Conservation (phyloP, 2,329 filamentous ascomycete species). For the Fusarium scirpi region DNA sequence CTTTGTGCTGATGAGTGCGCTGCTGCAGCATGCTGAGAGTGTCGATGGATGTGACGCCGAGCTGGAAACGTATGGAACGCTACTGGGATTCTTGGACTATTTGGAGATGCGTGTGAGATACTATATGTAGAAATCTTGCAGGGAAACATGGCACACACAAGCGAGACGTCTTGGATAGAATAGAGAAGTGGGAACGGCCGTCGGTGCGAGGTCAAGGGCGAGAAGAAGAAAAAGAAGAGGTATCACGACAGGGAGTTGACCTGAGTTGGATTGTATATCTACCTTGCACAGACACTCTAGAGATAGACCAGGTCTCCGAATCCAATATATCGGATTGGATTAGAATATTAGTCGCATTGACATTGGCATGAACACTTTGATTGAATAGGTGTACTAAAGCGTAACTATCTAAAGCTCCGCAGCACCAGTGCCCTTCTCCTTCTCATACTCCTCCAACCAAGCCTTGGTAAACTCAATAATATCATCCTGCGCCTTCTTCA, state of each 20-base stretch:
- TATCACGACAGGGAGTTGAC: background rate
- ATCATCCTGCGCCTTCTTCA: slow-evolving; percentile 69
- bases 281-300: background rate
- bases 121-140: too few relatives aligned
- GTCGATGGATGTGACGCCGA: background rate
- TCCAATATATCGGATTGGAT: background rate
- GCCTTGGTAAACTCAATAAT: slow-evolving; percentile 71
- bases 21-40: background rate
- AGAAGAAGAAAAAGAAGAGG: background rate
- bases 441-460: slow-evolving; percentile 74
- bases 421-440: slow-evolving; percentile 25
- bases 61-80: background rate
- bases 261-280: background rate
- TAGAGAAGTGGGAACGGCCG: background rate
- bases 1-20: background rate
- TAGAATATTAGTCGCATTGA: background rate
- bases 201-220: too few relatives aligned
- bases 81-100: background rate
- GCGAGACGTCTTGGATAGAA: too few relatives aligned
- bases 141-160: too few relatives aligned
- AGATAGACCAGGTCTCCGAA: background rate
- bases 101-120: background rate
- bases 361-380: accelerated
- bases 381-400: background rate
- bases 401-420: slow-evolving; percentile 18